Base-by-base conservation (phyloP, 1,284 basidiomycete genomes). In the Schizophyllum amplum region DNA sequence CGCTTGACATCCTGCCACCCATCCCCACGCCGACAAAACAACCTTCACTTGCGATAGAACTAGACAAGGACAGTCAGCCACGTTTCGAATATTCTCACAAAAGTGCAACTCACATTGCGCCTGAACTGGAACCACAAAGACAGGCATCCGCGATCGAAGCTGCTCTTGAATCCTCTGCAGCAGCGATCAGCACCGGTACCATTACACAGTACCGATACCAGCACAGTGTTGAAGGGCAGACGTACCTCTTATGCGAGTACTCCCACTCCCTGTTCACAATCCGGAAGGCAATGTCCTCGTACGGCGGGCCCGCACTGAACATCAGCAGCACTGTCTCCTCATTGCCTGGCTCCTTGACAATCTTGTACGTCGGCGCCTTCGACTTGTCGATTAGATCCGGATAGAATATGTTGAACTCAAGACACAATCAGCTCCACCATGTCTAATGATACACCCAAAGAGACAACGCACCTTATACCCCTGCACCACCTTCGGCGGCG, bases 181-280 rank as follows among this genome's bases (percentile, higher is more conserved):
- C 59, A 57, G 23, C n/a, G n/a, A 47, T 51, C 24, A 59, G 49
- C 7, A 59, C 58, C 25, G 57, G 59, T 11, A 52, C 46, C 46
- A 48, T 42, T 50, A 47, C 26, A 60, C 26, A 51, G 55, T 46
- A n/a, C 11, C 56, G 15, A 53, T 49, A n/a, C n/a, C n/a, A n/a
- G n/a, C n/a, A n/a, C n/a, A n/a, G n/a, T n/a, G n/a, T n/a, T n/a
- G n/a, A n/a, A 46, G 54, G 42, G 11, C 49, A 46, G 51, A 56
- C 78, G 57, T 68, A 90, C 90, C 91, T 82, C 74, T 94, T 95
- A 67, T 99, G 96, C 54, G 92, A 94, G 71, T 93, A 96, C 68
- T 99, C 97, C 97, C 97, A 99, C 71, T 96, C 94, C 57, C 92
- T 82, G 66, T 98, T 94, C 55, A 99, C 96, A 63, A 99, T 97